Conservation (phyloP, 75 land plant genomes). For the Adiantum capillusveneris region DNA sequence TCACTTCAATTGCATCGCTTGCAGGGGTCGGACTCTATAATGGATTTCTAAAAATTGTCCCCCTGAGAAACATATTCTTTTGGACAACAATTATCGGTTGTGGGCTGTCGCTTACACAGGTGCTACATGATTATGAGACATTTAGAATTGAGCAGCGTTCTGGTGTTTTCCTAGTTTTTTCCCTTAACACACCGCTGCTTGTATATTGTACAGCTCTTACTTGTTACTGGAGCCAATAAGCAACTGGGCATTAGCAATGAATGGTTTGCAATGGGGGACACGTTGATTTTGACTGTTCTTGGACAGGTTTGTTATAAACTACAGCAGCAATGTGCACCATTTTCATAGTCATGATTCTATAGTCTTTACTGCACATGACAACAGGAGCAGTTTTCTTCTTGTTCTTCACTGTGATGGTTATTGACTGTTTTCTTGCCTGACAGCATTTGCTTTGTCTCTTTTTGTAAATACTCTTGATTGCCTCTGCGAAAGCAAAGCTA, state of each 20-base stretch:
- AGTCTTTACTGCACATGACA: too few relatives aligned
- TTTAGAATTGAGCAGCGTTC: too few relatives aligned
- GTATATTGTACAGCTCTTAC: conserved; percentile 82
- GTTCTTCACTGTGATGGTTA: too few relatives aligned
- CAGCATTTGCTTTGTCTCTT: too few relatives aligned
- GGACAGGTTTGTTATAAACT: conserved; percentile 71
- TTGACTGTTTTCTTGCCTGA: too few relatives aligned
- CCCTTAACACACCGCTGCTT: too few relatives aligned
- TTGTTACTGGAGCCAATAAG: conserved; percentile 82
- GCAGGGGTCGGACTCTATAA: conserved; percentile 87
- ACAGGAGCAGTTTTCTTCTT: too few relatives aligned
- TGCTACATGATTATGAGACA: conserved; percentile 10
- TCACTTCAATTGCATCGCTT: conserved; percentile 93
- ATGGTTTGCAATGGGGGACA: conserved; percentile 96
- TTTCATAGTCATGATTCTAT: too few relatives aligned
- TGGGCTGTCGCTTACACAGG: conserved; percentile 89
- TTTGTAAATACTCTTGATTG: too few relatives aligned
- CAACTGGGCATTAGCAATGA: conserved; percentile 85
- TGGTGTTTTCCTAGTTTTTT: not conserved
- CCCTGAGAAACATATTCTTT: conserved; percentile 76
- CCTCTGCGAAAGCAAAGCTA: too few relatives aligned
- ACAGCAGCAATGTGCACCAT: too few relatives aligned
- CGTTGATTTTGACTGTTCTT: conserved; percentile 81
- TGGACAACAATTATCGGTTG: conserved; percentile 68
- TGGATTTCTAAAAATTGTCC: conserved; percentile 67